Base-by-base conservation (phyloP, 2,329 filamentous ascomycete genomes). In the Talaromyces sp. region DNA sequence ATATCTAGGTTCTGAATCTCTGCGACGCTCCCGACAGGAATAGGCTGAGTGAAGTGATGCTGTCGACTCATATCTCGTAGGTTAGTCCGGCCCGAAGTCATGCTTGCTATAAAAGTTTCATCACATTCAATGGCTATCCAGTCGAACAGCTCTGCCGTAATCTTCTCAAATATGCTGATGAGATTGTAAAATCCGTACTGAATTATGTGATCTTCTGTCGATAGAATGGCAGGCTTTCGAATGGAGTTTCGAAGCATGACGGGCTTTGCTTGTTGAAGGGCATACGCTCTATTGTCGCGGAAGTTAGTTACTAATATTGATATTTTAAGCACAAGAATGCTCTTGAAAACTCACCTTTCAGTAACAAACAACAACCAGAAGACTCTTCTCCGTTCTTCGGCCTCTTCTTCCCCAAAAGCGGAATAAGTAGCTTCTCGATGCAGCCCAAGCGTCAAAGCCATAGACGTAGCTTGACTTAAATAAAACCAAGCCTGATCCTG, bases 401-500 rank as follows among this genome's bases (percentile, higher is more conserved):
- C 83, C 65, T 92, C 89, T 19, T 85, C 76, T 4, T 79, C 77
- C 14, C 64, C 70, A 39, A 74, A 65, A 13, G 74, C 71, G 50
- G 82, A 70, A 72, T 91, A 92, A 1, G 75, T 76, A 1, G 74
- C 70, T 67, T 82, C 80, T 11, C 79, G 79, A 66, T 82, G 77
- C 54, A 82, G 72, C 0, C 75, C 75, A 35, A 82, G 70, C 0
- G 77, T 76, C 60, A 81, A 78, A 6, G 76, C 76, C 75, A 94
- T 82, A 6, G 90, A 93, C 1, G 87, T 89, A 6, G 90, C 89
- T 76, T 95, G 91, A 31, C 90, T 87, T 10, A 94, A 80, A 73
- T 92, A 87, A 72, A 88, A 93, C 90, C 91, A 94, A 1, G 90
- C 90, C 74, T 88, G 88, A 67, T 90, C 87, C 74, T 93, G 89